Evolutionary conservation across 768 basidiomycete species (phyloP).

Genomic region (Amanita fuliginea): DNA sequence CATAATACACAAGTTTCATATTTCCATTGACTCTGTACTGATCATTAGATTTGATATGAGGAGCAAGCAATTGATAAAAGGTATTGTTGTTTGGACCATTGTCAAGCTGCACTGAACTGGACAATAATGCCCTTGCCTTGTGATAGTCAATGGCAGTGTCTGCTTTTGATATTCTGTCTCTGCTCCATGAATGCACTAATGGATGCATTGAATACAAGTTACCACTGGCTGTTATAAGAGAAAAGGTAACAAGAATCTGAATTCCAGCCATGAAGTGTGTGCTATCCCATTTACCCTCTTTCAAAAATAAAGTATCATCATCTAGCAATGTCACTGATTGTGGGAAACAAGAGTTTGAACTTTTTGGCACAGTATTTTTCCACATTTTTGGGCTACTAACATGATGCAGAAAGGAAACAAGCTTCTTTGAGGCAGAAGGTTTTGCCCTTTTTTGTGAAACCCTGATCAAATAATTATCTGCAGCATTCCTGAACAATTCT

Average conservation of each 20-base stretch:
- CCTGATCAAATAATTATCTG: neutral
- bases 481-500: neutral
- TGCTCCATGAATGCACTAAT: constrained; percentile 7
- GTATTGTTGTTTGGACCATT: neutral
- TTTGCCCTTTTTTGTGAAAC: neutral
- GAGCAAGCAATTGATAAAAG: neutral
- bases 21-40: neutral
- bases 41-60: neutral
- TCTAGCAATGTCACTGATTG: neutral
- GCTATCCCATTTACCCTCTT: constrained; percentile 7
- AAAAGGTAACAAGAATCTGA: constrained; percentile 9
- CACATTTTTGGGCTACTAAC: too few relatives aligned
- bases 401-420: neutral
- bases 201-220: constrained; percentile 8
- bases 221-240: constrained; percentile 7
- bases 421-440: too few relatives aligned
- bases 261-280: constrained; percentile 9
- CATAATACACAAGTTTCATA: neutral
- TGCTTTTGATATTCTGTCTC: neutral
- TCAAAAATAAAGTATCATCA: neutral
- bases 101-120: neutral
- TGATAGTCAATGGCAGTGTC: neutral
- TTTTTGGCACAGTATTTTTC: too few relatives aligned
- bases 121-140: neutral
- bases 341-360: too few relatives aligned